A percentile compares a stretch with the other conserved stretches of the same genome.
Evolutionary conservation across 2,329 filamentous ascomycete species (phyloP).

Genomic region (Cladorrhinum sp.): DNA sequence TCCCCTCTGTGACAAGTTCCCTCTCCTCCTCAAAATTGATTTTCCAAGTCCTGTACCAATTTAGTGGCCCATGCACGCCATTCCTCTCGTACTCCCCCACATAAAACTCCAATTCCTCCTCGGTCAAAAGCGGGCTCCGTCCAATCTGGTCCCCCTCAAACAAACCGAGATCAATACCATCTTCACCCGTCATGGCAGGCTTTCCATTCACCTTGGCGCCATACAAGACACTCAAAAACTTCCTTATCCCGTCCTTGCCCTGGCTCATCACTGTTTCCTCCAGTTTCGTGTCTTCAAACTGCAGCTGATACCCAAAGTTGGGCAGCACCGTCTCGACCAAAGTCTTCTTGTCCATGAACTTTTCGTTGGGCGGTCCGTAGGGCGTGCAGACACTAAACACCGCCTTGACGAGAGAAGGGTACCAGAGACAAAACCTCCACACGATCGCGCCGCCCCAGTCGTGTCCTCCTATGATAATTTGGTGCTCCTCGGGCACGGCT

Average conservation of each 20-base stretch:
- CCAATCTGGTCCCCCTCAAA: slow-evolving; percentile 62
- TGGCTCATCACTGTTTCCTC: slow-evolving; percentile 55
- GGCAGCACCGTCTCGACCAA: slow-evolving; percentile 53
- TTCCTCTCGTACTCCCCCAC: slow-evolving; percentile 65
- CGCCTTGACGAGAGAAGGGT: slow-evolving; percentile 68
- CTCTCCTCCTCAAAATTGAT: slow-evolving; percentile 76
- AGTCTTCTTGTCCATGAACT: slow-evolving; percentile 57
- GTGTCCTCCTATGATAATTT: slow-evolving; percentile 85
- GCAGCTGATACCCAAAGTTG: slow-evolving; percentile 81
- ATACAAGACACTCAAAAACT: slow-evolving; percentile 70
- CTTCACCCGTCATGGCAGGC: slow-evolving; percentile 53
- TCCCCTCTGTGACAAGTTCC: slow-evolving; percentile 55
- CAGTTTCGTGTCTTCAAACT: slow-evolving; percentile 67
- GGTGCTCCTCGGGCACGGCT: slow-evolving; percentile 60
- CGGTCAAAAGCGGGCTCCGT: slow-evolving; percentile 57
- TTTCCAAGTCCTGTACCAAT: slow-evolving; percentile 79
- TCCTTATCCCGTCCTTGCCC: slow-evolving; percentile 55
- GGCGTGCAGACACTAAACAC: slow-evolving; percentile 82
- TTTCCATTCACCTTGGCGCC: slow-evolving; percentile 59
- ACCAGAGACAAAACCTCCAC: slow-evolving; percentile 70
- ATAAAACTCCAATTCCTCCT: slow-evolving; percentile 76
- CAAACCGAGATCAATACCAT: slow-evolving; percentile 52
- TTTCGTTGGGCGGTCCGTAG: slow-evolving; percentile 53
- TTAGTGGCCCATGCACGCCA: slow-evolving; percentile 75
- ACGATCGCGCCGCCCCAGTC: slow-evolving; percentile 85